A percentile compares a stretch with the other conserved stretches of the same genome.
These are phyloP conservation scores for Mitragyna speciosa DNA, from an alignment of 257 asterid species.

Conservation along the genomic window DNA sequence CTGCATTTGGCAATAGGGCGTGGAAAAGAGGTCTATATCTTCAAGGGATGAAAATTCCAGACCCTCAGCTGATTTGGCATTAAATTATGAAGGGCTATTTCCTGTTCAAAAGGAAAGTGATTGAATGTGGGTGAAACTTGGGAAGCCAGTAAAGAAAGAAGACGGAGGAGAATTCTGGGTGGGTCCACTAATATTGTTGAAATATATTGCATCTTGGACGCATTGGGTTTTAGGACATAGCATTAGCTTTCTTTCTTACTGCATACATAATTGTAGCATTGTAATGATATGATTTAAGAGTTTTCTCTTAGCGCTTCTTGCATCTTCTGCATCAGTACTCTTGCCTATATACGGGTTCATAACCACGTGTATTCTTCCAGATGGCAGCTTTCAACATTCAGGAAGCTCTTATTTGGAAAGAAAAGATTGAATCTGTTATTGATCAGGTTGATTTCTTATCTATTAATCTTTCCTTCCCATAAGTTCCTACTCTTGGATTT, in stretches of 20 bases:
- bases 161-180: not conserved
- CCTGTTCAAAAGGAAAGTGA: not conserved
- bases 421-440: conserved; percentile 75
- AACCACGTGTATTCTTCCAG: conserved; percentile 40
- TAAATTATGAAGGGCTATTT: not conserved
- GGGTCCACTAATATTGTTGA: not conserved
- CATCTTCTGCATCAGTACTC: not conserved
- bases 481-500: not conserved
- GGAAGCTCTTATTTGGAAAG: conserved; percentile 87
- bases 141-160: not conserved
- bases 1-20: not conserved
- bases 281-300: not conserved
- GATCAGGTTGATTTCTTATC: conserved; percentile 63
- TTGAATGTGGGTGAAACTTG: not conserved
- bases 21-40: not conserved
- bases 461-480: too few species aligned
- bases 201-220: not conserved
- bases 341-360: not conserved
- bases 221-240: not conserved
- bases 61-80: not conserved
- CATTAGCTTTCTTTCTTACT: not conserved
- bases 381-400: conserved; percentile 98
- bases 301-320: not conserved
- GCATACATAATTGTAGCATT: not conserved
- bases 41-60: not conserved